Percentiles rank a stretch among this genome's conserved stretches.
These are phyloP conservation scores for Aureoboletus auriporus DNA, from an alignment of 768 basidiomycete species.

Conservation along the genomic window DNA sequence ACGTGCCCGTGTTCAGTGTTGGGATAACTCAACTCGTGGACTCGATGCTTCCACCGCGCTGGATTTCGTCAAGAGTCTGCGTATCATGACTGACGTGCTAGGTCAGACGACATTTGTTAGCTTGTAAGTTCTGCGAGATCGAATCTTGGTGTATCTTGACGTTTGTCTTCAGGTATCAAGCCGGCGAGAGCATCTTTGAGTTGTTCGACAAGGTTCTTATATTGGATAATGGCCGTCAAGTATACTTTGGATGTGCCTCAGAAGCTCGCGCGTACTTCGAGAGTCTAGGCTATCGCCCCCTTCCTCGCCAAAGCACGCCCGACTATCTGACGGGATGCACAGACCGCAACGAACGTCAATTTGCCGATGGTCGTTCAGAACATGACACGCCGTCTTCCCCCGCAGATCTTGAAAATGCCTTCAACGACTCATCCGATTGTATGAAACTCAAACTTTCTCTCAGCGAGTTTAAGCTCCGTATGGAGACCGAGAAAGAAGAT, in stretches of 20 bases:
- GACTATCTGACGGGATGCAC: slow-evolving; percentile 86
- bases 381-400: slow-evolving; percentile 61
- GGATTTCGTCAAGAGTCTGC: slow-evolving; percentile 76
- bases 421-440: slow-evolving; percentile 44
- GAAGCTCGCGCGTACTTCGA: slow-evolving; percentile 81
- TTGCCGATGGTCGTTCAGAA: slow-evolving; percentile 57
- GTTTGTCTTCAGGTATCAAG: slow-evolving; percentile 54
- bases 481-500: slow-evolving; percentile 60
- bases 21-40: slow-evolving; percentile 82
- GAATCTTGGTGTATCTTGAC: not conserved
- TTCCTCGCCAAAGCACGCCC: slow-evolving; percentile 80
- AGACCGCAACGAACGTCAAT: slow-evolving; percentile 81
- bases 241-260: slow-evolving; percentile 72
- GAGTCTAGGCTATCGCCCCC: slow-evolving; percentile 62
- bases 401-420: slow-evolving; percentile 62
- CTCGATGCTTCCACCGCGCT: slow-evolving; percentile 85
- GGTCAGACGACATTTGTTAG: slow-evolving; percentile 79
- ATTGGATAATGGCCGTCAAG: slow-evolving; percentile 74
- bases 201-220: slow-evolving; percentile 88
- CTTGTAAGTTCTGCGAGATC: slow-evolving; percentile 40
- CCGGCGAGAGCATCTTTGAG: slow-evolving; percentile 72
- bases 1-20: slow-evolving; percentile 74
- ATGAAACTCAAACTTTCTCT: slow-evolving; percentile 42
- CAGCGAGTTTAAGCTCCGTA: slow-evolving; percentile 50
- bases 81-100: slow-evolving; percentile 81